Evolutionary conservation across 805 yeast genomes (phyloP).

Genomic region (Candida coquimbonensis): DNA sequence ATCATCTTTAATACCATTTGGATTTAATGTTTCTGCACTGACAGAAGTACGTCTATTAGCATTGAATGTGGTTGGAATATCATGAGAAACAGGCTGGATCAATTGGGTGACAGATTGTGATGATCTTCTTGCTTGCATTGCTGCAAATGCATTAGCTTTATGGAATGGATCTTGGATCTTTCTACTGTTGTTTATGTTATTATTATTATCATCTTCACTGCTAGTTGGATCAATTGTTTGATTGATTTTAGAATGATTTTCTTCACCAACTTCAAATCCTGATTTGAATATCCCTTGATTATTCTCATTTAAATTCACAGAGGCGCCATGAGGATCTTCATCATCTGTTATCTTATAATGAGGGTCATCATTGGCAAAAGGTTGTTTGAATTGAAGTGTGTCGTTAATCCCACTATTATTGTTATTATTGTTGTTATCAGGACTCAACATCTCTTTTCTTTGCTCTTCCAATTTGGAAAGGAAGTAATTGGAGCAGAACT

Average conservation of each 20-base stretch:
- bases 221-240: constrained; percentile 19
- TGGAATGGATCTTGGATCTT: neutral
- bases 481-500: constrained; percentile 72
- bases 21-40: constrained; percentile 81
- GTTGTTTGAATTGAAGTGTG: constrained; percentile 25
- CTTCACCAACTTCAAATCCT: constrained; percentile 21
- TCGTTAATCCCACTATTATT: neutral
- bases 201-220: neutral
- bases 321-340: constrained; percentile 10
- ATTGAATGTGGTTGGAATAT: constrained; percentile 56
- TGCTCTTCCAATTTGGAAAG: constrained; percentile 54
- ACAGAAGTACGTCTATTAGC: constrained; percentile 86
- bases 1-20: constrained; percentile 54
- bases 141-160: constrained; percentile 6
- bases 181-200: neutral
- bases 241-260: constrained; percentile 9
- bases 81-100: constrained; percentile 15
- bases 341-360: constrained; percentile 37
- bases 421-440: constrained; percentile 16
- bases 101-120: constrained; percentile 11
- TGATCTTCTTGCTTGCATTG: constrained; percentile 11
- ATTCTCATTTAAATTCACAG: constrained; percentile 12
- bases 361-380: constrained; percentile 61
- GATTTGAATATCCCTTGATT: constrained; percentile 14
- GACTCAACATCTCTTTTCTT: constrained; percentile 45